Base-by-base conservation (phyloP, 2,329 filamentous ascomycete species). In the Capronia epimyces region DNA sequence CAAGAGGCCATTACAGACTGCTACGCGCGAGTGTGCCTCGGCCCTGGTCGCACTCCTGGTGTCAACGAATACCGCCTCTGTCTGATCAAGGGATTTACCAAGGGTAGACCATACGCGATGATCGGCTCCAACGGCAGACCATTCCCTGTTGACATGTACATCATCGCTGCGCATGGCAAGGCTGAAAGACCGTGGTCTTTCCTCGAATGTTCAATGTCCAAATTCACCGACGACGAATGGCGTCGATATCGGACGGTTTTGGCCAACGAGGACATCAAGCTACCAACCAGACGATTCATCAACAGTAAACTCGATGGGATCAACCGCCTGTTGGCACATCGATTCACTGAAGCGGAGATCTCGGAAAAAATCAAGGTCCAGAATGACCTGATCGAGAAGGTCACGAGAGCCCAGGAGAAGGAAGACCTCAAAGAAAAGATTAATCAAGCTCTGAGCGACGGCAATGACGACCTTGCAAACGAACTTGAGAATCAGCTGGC, bases 121-220 rank as follows among this genome's bases (percentile, higher is more conserved):
- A 82, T 84, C 57, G 84, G 78, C 32, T 68, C 80, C 2, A 86
- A 86, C 52, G 87, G 88, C 31, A 86, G 89, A 56, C 76, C 76
- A 2, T 86, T 95, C 62, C 80, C 87, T 25, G 95, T 89, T 0
- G 89, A 95, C 55, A 85, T 90, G 66, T 96, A 97, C 65, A 81
- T 87, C 25, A 74, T 84, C 47, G 83, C 87, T 36, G 83, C 88
- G 6, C 86, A 95, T 65, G 93, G 93, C 40, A 89, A 90, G 62
- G 78, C 86, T 0, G 80, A 89, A 64, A 86, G 85, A 66, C 83
- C 90, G 29, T 96, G 89, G 71, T 89, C 90, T 3, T 96, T 97
- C 68, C 84, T 93, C 55, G 84, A 85, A 56, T 90, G 91, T 65
- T 97, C 93, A 0, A 90, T 95, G 66, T 82, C 83, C 43, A 75